A percentile compares a stretch with the other conserved stretches of the same genome.
Conservation (phyloP, 352 stramenopile species). For the Globisporangium nunn region DNA sequence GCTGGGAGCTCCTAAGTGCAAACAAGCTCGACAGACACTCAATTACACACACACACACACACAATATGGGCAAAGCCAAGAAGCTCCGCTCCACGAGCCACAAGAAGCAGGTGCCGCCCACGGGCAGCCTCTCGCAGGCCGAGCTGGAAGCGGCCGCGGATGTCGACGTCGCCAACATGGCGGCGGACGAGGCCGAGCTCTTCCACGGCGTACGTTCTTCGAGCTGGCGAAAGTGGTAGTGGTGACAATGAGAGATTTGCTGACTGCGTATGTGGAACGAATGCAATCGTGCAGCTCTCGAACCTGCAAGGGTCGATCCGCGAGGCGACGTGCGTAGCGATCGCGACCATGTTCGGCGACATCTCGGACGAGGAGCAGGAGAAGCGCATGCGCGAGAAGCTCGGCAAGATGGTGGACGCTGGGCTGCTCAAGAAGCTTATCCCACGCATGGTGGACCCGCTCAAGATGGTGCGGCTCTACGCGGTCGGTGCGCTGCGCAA, state of each 20-base stretch:
- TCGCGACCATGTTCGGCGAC: slow-evolving; percentile 81
- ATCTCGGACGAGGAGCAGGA: slow-evolving; percentile 51
- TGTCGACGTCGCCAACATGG: slow-evolving; percentile 36
- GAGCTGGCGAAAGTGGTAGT: neutral
- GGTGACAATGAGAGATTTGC: neutral
- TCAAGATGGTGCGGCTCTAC: slow-evolving; percentile 81
- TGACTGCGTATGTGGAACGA: neutral
- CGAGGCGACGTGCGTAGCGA: slow-evolving; percentile 77
- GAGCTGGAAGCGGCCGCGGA: slow-evolving; percentile 44
- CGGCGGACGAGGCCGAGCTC: slow-evolving; percentile 52
- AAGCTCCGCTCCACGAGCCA: slow-evolving; percentile 79
- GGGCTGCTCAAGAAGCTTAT: slow-evolving; percentile 80
- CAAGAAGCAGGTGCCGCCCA: slow-evolving; percentile 70
- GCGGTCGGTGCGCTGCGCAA: slow-evolving; percentile 77
- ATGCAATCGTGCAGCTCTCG: slow-evolving; percentile 27
- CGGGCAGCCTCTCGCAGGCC: slow-evolving; percentile 39
- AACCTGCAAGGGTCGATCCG: slow-evolving; percentile 76
- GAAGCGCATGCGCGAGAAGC: slow-evolving; percentile 44
- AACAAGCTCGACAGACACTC: neutral
- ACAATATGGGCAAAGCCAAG: slow-evolving; percentile 82
- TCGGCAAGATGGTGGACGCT: slow-evolving; percentile 71
- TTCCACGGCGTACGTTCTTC: slow-evolving; percentile 42
- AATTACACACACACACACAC: neutral
- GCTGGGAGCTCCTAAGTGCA: neutral
- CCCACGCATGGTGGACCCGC: slow-evolving; percentile 73